phyloP scores from a whole-genome alignment of 2,329 filamentous ascomycete genomes.

The Neonectria magnoliae region DNA sequence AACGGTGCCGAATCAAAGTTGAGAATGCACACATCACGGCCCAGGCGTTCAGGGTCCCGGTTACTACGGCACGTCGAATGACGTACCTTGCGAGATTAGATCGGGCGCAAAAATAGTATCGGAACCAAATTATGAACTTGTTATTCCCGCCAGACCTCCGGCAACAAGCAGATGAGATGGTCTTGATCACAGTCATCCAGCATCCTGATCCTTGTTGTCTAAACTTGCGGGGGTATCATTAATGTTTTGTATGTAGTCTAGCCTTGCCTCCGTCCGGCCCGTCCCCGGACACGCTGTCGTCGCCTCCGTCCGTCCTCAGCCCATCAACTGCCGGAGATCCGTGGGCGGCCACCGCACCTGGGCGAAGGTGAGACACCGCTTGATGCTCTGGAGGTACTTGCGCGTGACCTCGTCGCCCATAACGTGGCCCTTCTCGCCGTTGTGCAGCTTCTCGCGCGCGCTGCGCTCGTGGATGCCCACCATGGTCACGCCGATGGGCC shows the following conservation, averaged over 20 bases:
- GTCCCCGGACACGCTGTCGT: neutral
- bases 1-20: conserved; percentile 19
- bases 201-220: conserved; percentile 10
- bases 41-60: conserved; percentile 40
- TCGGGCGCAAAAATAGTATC: conserved; percentile 30
- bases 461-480: conserved; percentile 98
- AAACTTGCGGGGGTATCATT: conserved; percentile 36
- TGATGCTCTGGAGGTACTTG: conserved; percentile 98
- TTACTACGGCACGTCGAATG: conserved; percentile 35
- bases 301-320: conserved; percentile 49
- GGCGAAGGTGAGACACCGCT: conserved; percentile 94
- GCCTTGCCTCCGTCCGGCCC: conserved; percentile 5
- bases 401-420: conserved; percentile 96
- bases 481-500: conserved; percentile 99
- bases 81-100: conserved; percentile 29
- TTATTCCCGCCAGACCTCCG: conserved; percentile 8
- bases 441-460: conserved; percentile 93
- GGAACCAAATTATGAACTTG: conserved; percentile 15
- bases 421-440: conserved; percentile 89
- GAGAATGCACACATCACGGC: conserved; percentile 28
- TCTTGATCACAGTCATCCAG: neutral
- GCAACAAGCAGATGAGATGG: neutral
- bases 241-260: conserved; percentile 8
- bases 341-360: conserved; percentile 96
- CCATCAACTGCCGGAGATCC: conserved; percentile 94